Base-by-base conservation (phyloP, 805 yeast species). In the Candida caryicola region DNA sequence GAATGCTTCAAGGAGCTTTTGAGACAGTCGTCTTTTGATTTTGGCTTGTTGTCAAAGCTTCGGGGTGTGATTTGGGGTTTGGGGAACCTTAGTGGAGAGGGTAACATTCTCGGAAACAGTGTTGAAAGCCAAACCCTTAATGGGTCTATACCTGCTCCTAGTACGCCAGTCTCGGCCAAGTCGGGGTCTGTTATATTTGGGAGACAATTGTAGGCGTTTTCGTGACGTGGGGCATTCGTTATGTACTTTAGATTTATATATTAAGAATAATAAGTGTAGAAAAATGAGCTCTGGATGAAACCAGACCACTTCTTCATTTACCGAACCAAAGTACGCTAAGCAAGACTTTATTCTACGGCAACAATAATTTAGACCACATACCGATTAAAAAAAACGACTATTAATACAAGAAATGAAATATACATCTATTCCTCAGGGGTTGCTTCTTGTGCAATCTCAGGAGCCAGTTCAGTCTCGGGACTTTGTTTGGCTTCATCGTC, bases 1-100 rank as follows among this genome's bases (percentile, higher is more conserved):
- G 70, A 82, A 44, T 79, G 85, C 43, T 80, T 79, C 51, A 77
- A 79, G 55, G 86, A 81, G 51, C 59, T 81, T 49, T 71, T 41
- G 54, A 48, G 60, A 40, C 59, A 52, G 39, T 43, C 53, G 3
- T 45, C 51, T 23, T 54, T 45, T 19, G 61, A 55, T 36, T 39
- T 52, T 21, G 15, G 34, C 5, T 49, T 50, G 13, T 47, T 56
- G 31, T 45, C 57, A 13, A 69, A 69, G 41, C 73, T 62, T 49
- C 69, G 67, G 45, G 81, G 81, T 3, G 57, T 65, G 27, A 66
- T 79, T 13, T 77, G 79, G 63, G 84, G 84, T 0, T 55, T 74
- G 33, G 72, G 68, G 13, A 55, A 46, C 35, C 52, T 53, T 26
- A 43, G 43, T 32, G 52, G 46, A 10, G 44, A 40, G 16, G 43